Evolutionary conservation across 208 protist species (phyloP).

Genomic region (Leishmania gerbilli): DNA sequence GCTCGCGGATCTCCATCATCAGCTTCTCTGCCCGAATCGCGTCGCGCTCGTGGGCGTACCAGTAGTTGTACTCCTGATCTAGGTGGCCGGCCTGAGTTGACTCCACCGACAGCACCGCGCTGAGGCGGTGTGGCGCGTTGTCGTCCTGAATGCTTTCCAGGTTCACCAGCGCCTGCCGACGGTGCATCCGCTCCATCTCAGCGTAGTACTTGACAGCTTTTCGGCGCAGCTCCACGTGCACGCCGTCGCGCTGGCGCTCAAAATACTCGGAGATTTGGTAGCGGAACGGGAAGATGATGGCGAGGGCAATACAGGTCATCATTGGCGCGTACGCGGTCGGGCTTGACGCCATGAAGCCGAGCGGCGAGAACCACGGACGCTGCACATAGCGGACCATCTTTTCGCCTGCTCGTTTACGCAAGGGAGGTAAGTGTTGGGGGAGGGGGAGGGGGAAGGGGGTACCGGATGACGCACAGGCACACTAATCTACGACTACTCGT

Average conservation of each 20-base stretch:
- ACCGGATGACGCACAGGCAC: background rate
- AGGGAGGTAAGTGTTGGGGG: background rate
- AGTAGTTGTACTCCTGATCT: conserved; percentile 88
- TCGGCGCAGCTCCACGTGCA: conserved; percentile 73
- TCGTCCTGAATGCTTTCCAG: conserved; percentile 75
- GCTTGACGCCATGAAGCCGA: conserved; percentile 81
- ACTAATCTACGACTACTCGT: background rate
- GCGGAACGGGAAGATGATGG: conserved; percentile 64
- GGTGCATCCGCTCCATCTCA: conserved; percentile 88
- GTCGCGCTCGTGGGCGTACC: conserved; percentile 85
- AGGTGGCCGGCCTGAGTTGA: conserved; percentile 57
- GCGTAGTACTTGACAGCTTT: conserved; percentile 87
- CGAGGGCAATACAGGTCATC: conserved; percentile 37
- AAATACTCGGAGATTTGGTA: conserved; percentile 88
- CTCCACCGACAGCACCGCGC: conserved; percentile 48
- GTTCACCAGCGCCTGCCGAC: conserved; percentile 81
- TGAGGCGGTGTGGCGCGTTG: conserved; percentile 55
- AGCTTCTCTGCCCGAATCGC: conserved; percentile 85
- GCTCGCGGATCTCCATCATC: conserved; percentile 76
- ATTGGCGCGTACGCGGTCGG: conserved; percentile 67
- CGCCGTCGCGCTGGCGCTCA: conserved; percentile 77
- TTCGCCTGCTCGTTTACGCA: background rate
- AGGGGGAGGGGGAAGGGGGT: background rate
- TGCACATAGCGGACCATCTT: conserved; percentile 86
- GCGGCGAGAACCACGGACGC: conserved; percentile 84